Conservation (phyloP, 208 protist genomes). For the Trypanosoma conorhini region DNA sequence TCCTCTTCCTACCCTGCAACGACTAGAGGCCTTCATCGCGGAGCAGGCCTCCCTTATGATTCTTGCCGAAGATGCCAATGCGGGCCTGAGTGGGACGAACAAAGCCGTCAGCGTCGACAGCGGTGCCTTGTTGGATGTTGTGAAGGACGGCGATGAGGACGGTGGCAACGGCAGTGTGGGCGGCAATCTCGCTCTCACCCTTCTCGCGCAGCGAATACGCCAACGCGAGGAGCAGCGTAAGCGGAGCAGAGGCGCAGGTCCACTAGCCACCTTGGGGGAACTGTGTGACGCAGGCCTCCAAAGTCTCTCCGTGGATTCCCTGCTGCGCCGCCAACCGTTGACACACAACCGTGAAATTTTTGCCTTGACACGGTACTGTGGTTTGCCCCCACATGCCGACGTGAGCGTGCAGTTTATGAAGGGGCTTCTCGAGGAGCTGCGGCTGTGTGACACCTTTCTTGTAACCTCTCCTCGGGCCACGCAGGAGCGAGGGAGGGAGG, state of each 20-base stretch:
- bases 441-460: constrained; percentile 13
- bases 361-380: constrained; percentile 51
- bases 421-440: constrained; percentile 34
- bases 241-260: not conserved
- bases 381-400: constrained; percentile 71
- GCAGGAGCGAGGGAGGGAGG: constrained; percentile 20
- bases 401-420: constrained; percentile 57
- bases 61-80: constrained; percentile 1
- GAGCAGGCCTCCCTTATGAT: constrained; percentile 12
- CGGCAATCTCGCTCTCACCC: not conserved
- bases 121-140: not conserved
- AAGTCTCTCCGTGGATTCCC: constrained; percentile 43
- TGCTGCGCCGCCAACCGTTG: constrained; percentile 34
- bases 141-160: not conserved
- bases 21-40: constrained; percentile 15
- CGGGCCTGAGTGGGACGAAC: not conserved
- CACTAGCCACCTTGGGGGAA: constrained; percentile 35
- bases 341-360: constrained; percentile 70
- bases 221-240: constrained; percentile 5
- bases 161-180: not conserved
- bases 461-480: not conserved
- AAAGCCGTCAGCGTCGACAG: constrained; percentile 24
- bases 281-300: constrained; percentile 52
- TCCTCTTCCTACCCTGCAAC: not conserved
- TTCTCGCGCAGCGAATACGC: constrained; percentile 5